Base-by-base conservation (phyloP, 2,329 filamentous ascomycete genomes). In the Aspergillus tubingensis region DNA sequence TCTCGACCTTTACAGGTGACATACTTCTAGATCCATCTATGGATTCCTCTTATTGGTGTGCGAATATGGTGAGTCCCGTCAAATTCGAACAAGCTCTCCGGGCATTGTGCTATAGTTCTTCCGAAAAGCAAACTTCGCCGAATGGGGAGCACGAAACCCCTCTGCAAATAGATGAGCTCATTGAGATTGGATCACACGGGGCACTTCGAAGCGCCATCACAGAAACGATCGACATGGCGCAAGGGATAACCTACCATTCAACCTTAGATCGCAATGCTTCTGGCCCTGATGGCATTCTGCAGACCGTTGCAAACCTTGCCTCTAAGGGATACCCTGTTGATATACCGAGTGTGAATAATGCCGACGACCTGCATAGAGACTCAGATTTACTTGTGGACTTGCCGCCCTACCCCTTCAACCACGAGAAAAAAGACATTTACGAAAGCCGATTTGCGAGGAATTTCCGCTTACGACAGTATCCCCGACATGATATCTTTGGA, bases 361-460 rank as follows among this genome's bases (percentile, higher is more conserved):
- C 19, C 47, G 8, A 21, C 3, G 15, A 15, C 8, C 8, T 23
- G 47, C 7, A 13, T 8, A 15, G 7, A n/a, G 10, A 49, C 7
- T 15, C 19, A 3, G 27, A 49, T n/a, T 7, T 25, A 10, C 19
- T 49, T 15, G 48, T 43, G 5, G 74, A 78, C 49, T 69, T 73
- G 2, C 78, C 78, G 0, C 59, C 68, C 4, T 81, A 80, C 54
- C 71, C 76, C 0, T 81, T 77, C 62, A 72, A 79, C 54, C 75
- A 76, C 43, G 70, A 70, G 1, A 67, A 66, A 8, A 64, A 21
- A 1, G 76, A 76, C 65, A 79, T 77, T 76, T 43, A 65, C 21
- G 77, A 80, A 38, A 56, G 54, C 32, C 44, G 61, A 8, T 13
- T 61, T 17, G 58, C 54, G 21, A 62, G 57, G 30, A 68, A 68